Conservation (phyloP, 176 grass and related monocot species). For the Carex pumila region DNA sequence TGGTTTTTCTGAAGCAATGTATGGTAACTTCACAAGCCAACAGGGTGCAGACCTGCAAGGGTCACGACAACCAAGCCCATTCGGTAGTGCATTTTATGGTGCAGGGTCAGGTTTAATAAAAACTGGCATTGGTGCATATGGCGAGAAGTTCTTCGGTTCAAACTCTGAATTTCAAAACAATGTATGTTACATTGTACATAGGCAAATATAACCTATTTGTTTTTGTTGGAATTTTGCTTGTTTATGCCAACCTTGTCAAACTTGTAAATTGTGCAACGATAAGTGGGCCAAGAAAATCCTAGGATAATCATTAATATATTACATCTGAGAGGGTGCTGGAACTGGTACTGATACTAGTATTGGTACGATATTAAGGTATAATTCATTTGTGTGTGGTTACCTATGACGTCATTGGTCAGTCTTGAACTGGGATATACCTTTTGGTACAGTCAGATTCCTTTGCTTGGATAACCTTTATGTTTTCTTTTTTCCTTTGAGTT, state of each 20-base stretch:
- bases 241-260: neutral
- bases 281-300: neutral
- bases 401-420: neutral
- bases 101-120: conserved; percentile 57
- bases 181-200: conserved; percentile 25
- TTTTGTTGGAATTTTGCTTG: neutral
- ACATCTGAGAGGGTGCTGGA: neutral
- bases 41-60: conserved; percentile 34
- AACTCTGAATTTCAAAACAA: conserved; percentile 98
- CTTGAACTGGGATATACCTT: neutral
- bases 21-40: conserved; percentile 39
- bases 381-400: neutral
- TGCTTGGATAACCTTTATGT: neutral
- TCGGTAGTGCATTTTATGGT: conserved; percentile 60
- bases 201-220: neutral
- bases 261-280: neutral
- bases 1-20: conserved; percentile 60
- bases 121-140: conserved; percentile 59
- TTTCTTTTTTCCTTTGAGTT: neutral
- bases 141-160: conserved; percentile 63
- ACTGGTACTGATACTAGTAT: neutral
- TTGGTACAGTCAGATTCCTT: neutral
- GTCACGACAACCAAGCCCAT: conserved; percentile 54
- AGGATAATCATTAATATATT: neutral
- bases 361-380: neutral